These are phyloP conservation scores for Colletotrichum euphorbiae DNA, from an alignment of 2,329 filamentous ascomycete species.

Conservation along the genomic window DNA sequence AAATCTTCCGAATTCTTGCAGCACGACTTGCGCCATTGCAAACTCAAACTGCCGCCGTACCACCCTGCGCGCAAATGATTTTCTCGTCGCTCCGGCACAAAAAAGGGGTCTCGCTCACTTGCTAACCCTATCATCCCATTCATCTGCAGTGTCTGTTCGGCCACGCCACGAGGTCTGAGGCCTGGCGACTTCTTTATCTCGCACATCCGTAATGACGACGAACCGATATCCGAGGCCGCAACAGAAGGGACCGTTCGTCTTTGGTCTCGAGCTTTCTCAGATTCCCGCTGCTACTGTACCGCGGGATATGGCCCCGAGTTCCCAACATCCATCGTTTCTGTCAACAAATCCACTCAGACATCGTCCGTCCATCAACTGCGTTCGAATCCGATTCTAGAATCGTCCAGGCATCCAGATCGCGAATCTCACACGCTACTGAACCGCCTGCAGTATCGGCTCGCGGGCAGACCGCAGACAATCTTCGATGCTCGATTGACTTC, in stretches of 20 bases:
- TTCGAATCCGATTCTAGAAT: slow-evolving; percentile 22
- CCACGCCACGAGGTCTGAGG: slow-evolving; percentile 21
- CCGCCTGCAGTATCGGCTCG: slow-evolving; percentile 1
- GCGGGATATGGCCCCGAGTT: background rate
- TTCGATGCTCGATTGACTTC: slow-evolving; percentile 4
- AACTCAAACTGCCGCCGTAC: slow-evolving; percentile 12
- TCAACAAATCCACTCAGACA: background rate
- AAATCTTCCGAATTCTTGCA: slow-evolving; percentile 4
- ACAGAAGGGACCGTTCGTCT: background rate
- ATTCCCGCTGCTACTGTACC: slow-evolving; percentile 4
- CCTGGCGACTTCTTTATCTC: background rate
- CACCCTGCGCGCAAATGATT: slow-evolving; percentile 15
- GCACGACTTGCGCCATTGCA: background rate
- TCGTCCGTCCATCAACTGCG: background rate
- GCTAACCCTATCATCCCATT: slow-evolving; percentile 15
- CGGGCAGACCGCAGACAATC: slow-evolving; percentile 12
- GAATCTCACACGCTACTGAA: slow-evolving; percentile 15
- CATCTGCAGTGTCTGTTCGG: background rate
- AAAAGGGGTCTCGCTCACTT: slow-evolving; percentile 25
- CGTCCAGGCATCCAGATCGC: background rate
- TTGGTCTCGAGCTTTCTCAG: background rate
- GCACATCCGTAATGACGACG: background rate
- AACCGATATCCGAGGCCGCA: background rate
- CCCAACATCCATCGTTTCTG: background rate
- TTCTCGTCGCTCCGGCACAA: slow-evolving; percentile 1